Base-by-base conservation (phyloP, 495 filamentous ascomycete species). In the Tricharina praecox region DNA sequence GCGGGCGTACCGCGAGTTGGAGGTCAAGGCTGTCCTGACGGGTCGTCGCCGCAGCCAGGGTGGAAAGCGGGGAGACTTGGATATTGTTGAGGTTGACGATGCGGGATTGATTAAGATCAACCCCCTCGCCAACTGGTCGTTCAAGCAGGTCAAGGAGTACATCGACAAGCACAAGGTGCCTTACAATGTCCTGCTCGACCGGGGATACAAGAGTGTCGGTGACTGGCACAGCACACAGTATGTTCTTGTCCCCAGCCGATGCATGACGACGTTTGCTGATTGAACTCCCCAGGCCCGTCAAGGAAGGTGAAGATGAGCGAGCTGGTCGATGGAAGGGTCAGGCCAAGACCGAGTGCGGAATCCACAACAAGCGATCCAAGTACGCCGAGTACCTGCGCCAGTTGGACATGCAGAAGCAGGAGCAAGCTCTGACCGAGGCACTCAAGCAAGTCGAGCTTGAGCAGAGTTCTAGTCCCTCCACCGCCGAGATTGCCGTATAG, bases 41-140 rank as follows among this genome's bases (percentile, higher is more conserved):
- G 90, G 90, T 25, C 85, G 90, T 36, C 75, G 90, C 35, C 75
- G 82, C 48, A 90, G 83, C 50, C 90, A 97, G 66, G 92, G 92
- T 48, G 92, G 85, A 54, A 84, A 92, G 70, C 79, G 90, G 35
- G 86, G 86, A 39, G 76, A 79, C 54, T 74, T 97, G 37, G 77
- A 81, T 53, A 78, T 97, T 62, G 73, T 97, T 53, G 90, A 96
- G 62, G 71, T 95, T 10, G 86, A 94, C 60, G 87, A 94, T 47
- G 79, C 81, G 39, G 87, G 87, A 34, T 70, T 96, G 42, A 75
- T 96, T 74, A 97, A 97, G 70, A 77, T 97, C 72, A 97, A 97
- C 68, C 92, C 90, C n/a, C 70, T 97, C 35, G 87, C 85, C 54
- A 92, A 92, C 70, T 97, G 90, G 90, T 70, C 76, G 33, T 96